Conservation (phyloP, 345 rosid genomes). For the Syzygium aqueum region DNA sequence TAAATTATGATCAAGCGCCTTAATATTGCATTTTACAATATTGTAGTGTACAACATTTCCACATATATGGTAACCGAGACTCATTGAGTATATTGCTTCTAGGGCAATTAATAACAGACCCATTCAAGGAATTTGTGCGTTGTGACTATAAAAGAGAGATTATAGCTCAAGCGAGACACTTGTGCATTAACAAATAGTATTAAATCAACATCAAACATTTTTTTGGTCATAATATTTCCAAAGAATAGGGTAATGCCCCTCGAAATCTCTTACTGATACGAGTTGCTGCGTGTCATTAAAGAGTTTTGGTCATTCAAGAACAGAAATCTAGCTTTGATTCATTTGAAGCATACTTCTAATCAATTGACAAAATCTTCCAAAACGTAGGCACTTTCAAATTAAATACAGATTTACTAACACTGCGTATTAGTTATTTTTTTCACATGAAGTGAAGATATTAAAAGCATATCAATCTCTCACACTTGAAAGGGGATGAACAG, state of each 20-base stretch:
- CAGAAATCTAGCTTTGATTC: background rate
- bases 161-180: background rate
- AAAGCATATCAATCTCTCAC: background rate
- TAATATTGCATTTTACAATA: background rate
- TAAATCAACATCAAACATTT: background rate
- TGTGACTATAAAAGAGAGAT: background rate
- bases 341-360: background rate
- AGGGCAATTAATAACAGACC: background rate
- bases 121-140: background rate
- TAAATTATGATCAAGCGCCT: background rate
- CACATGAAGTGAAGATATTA: rapidly evolving
- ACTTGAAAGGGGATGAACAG: background rate
- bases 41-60: background rate
- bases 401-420: no score
- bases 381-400: background rate
- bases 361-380: background rate
- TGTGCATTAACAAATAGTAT: background rate
- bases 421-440: no score
- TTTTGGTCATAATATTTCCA: background rate
- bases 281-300: background rate
- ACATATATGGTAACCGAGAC: background rate
- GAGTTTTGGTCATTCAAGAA: background rate
- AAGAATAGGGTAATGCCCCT: background rate
- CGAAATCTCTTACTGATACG: background rate
- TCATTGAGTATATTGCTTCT: background rate